Evolutionary conservation across 176 grass and related monocot genomes (phyloP).

Genomic region (Triticum dicoccoides): DNA sequence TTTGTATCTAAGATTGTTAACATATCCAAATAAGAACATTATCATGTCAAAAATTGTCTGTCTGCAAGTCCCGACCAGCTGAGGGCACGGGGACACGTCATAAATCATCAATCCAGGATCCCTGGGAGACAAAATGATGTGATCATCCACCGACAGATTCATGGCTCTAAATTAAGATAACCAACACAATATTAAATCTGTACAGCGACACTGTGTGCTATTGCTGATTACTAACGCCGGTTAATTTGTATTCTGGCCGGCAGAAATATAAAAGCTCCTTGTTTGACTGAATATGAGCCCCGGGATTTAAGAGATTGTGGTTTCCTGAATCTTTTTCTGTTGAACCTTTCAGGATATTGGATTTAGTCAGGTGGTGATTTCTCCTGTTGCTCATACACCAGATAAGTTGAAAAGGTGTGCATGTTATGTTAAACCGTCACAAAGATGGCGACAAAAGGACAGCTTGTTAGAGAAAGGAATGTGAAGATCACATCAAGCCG

Average conservation of each 20-base stretch:
- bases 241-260: background rate
- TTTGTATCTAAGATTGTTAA: slow-evolving; percentile 31
- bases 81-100: slow-evolving; percentile 21
- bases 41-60: slow-evolving; percentile 31
- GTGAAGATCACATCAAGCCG: slow-evolving; percentile 24
- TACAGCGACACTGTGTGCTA: background rate
- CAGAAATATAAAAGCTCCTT: background rate
- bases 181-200: background rate
- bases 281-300: background rate
- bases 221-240: background rate
- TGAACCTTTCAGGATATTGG: background rate
- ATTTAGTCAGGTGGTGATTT: slow-evolving; percentile 14
- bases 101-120: slow-evolving; percentile 21
- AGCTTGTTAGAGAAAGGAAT: slow-evolving; percentile 35
- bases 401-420: background rate
- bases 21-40: slow-evolving; percentile 42
- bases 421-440: slow-evolving; percentile 42
- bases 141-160: slow-evolving; percentile 22
- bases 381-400: slow-evolving; percentile 2
- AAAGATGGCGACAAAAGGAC: slow-evolving; percentile 51
- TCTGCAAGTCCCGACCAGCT: background rate
- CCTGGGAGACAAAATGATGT: slow-evolving; percentile 27
- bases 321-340: slow-evolving; percentile 5
- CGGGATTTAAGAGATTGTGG: background rate
- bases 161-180: slow-evolving; percentile 22